Evolutionary conservation across 371 early-diverging fungal genomes (phyloP).

Genomic region (Rhizopus sp.): DNA sequence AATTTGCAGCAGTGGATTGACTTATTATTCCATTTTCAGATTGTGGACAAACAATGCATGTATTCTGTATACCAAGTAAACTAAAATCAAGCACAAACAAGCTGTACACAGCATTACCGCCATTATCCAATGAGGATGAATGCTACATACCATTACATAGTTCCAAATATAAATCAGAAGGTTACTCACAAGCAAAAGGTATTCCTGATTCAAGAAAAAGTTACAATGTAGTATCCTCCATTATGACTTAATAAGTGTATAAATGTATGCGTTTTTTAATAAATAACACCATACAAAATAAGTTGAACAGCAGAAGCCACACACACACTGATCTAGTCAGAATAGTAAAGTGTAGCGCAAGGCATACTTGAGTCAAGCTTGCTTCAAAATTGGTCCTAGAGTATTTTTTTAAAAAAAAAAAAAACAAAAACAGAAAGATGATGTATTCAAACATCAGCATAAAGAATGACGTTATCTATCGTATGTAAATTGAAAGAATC

Average conservation of each 20-base stretch:
- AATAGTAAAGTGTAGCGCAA: too few relatives aligned
- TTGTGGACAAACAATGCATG: conserved; percentile 2
- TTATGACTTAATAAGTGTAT: conserved; percentile 9
- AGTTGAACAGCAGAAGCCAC: too few relatives aligned
- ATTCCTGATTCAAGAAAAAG: conserved; percentile 2
- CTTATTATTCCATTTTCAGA: neutral
- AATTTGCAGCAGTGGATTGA: neutral
- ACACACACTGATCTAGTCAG: too few relatives aligned
- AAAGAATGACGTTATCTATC: too few relatives aligned
- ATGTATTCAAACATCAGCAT: too few relatives aligned
- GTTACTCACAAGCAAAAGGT: conserved; percentile 5
- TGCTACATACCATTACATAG: neutral
- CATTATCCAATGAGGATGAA: neutral
- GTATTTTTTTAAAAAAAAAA: too few relatives aligned
- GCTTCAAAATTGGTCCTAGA: too few relatives aligned
- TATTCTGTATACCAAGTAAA: neutral
- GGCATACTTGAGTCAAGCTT: too few relatives aligned
- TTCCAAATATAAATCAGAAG: neutral
- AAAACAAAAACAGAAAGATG: too few relatives aligned
- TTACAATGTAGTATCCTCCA: conserved; percentile 4
- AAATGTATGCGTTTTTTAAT: neutral
- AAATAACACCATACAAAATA: too few relatives aligned
- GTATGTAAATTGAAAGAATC: too few relatives aligned
- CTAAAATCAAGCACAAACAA: neutral
- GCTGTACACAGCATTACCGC: conserved; percentile 1